These are phyloP conservation scores for Coniella vitis DNA, from an alignment of 2,329 filamentous ascomycete genomes.

Conservation along the genomic window DNA sequence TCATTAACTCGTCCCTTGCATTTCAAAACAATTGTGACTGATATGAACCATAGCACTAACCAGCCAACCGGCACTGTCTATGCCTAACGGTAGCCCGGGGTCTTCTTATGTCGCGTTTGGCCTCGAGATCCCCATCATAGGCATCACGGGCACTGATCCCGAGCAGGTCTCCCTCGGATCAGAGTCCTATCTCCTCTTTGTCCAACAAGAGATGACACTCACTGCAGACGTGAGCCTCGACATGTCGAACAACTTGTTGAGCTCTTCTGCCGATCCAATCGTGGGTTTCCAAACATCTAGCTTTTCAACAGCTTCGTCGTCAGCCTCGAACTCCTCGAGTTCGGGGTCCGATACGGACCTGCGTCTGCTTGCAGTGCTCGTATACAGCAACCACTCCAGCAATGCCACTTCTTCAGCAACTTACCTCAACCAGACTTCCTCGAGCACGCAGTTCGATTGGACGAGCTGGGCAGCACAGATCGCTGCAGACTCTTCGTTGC, in stretches of 20 bases:
- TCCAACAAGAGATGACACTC: conserved; percentile 14
- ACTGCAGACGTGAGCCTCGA: conserved; percentile 8
- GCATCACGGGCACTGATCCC: conserved; percentile 10
- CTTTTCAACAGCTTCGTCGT: conserved; percentile 16
- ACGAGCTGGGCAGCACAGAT: conserved; percentile 11
- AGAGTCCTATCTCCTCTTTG: conserved; percentile 14
- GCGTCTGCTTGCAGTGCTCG: conserved; percentile 11
- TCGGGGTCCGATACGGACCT: conserved; percentile 4
- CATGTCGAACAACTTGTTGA: conserved; percentile 15
- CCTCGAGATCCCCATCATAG: conserved; percentile 14
- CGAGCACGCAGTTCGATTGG: conserved; percentile 8
- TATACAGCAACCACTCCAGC: conserved; percentile 4
- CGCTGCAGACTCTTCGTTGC: conserved; percentile 8
- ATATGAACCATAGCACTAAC: conserved; percentile 2
- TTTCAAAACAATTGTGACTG: neutral
- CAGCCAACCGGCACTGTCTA: conserved; percentile 8
- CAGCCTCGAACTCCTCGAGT: conserved; percentile 16
- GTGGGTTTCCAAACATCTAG: conserved; percentile 20
- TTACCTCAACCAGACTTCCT: neutral
- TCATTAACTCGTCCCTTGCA: neutral
- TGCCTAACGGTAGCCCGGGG: conserved; percentile 1
- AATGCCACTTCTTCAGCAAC: neutral
- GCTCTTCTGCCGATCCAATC: conserved; percentile 15
- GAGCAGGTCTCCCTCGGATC: conserved; percentile 11
- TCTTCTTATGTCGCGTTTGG: conserved; percentile 12